Conservation (phyloP, 1,284 basidiomycete species). For the Pseudozyma sp. region DNA sequence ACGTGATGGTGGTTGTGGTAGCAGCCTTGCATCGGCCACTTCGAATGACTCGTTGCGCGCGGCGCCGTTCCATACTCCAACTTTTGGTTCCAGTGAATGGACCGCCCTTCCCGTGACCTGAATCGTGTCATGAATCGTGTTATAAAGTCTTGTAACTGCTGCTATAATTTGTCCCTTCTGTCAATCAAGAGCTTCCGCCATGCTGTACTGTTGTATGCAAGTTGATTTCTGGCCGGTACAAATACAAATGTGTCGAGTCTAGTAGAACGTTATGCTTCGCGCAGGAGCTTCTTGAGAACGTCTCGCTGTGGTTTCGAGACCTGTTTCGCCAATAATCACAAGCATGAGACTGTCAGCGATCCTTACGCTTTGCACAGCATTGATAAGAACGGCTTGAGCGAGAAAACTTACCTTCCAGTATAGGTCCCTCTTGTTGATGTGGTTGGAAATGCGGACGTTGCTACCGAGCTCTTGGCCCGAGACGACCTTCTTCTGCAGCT, state of each 20-base stretch:
- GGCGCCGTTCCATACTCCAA: slow-evolving; percentile 35
- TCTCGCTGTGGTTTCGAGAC: slow-evolving; percentile 49
- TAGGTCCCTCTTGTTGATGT: slow-evolving; percentile 46
- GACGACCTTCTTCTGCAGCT: slow-evolving; percentile 33
- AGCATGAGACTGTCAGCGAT: background rate
- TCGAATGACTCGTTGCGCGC: slow-evolving; percentile 7
- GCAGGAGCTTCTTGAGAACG: slow-evolving; percentile 41
- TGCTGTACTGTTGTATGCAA: no score
- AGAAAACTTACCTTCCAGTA: slow-evolving; percentile 54
- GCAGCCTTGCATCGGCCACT: slow-evolving; percentile 14
- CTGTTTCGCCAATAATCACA: slow-evolving; percentile 5
- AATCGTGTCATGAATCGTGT: no score
- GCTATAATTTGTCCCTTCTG: no score
- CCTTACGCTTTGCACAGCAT: background rate
- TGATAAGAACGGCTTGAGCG: background rate
- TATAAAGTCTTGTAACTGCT: no score
- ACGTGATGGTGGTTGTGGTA: slow-evolving; percentile 12
- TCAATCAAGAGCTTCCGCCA: background rate
- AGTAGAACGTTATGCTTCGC: slow-evolving; percentile 27
- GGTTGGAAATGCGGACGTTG: slow-evolving; percentile 47
- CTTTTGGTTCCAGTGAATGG: slow-evolving; percentile 27
- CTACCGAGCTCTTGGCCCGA: slow-evolving; percentile 24
- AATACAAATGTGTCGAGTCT: slow-evolving; percentile 21
- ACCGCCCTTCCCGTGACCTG: slow-evolving; percentile 9
- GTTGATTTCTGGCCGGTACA: slow-evolving; percentile 20